Percentiles rank a stretch among this genome's conserved stretches.
Conservation (phyloP, 371 early-diverging fungal species). For the Mucor mucedo region DNA sequence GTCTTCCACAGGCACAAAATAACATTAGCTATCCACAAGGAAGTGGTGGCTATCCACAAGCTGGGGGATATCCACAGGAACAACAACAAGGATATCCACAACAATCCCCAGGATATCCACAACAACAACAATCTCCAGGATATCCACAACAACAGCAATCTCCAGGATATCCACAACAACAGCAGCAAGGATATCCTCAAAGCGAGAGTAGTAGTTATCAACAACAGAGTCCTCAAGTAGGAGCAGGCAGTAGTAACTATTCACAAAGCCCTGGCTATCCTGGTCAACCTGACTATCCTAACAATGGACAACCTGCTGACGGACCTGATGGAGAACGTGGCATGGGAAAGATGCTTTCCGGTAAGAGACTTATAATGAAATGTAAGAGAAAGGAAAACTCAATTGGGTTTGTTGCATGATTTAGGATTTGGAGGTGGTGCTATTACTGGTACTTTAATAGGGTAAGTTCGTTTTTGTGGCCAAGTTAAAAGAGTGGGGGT, state of each 20-base stretch:
- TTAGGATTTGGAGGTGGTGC: slow-evolving; percentile 29
- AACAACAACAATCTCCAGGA: slow-evolving; percentile 5
- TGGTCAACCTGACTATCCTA: not conserved
- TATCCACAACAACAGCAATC: slow-evolving; percentile 22
- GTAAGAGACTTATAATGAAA: slow-evolving; percentile 2
- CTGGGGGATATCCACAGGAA: not conserved
- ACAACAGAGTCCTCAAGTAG: not conserved
- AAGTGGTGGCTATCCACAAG: slow-evolving; percentile 10
- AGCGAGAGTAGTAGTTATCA: not conserved
- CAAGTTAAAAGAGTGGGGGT: not conserved
- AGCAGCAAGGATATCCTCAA: slow-evolving; percentile 2
- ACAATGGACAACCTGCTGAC: not conserved
- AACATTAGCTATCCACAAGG: no score
- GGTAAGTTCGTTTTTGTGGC: slow-evolving; percentile 6
- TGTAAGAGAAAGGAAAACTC: not conserved
- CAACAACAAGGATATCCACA: not conserved
- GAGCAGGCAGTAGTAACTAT: not conserved
- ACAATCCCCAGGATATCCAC: not conserved
- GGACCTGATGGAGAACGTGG: slow-evolving; percentile 14
- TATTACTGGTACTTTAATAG: slow-evolving; percentile 25
- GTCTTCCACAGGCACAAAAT: not conserved
- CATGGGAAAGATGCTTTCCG: slow-evolving; percentile 21
- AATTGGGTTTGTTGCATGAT: not conserved
- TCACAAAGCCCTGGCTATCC: not conserved
- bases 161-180: slow-evolving; percentile 12